Evolutionary conservation across 352 stramenopile genomes (phyloP).

Genomic region (Globisporangium carolinianum): DNA sequence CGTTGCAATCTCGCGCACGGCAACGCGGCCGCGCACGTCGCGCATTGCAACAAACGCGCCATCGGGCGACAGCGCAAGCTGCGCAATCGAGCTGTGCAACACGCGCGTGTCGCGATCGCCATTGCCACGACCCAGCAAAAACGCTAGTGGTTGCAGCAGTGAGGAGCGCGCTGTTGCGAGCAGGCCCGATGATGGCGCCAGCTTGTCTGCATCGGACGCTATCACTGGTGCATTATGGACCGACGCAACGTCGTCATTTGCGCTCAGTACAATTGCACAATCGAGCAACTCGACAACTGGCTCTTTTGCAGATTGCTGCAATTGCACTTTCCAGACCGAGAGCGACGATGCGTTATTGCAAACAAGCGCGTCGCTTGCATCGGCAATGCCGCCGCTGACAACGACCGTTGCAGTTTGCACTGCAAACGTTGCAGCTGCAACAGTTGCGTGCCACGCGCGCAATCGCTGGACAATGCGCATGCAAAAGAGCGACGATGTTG

Average conservation of each 20-base stretch:
- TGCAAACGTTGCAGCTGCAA: constrained; percentile 43
- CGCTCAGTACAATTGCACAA: constrained; percentile 53
- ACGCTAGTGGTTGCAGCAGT: constrained; percentile 29
- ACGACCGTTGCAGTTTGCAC: constrained; percentile 30
- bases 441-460: constrained; percentile 49
- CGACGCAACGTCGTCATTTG: not conserved
- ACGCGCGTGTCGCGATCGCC: constrained; percentile 7
- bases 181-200: not conserved
- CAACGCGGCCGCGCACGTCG: constrained; percentile 30
- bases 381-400: constrained; percentile 41
- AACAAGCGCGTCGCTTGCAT: constrained; percentile 47
- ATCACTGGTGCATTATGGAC: no score
- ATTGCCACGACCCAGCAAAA: constrained; percentile 24
- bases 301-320: constrained; percentile 7
- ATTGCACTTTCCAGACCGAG: constrained; percentile 49
- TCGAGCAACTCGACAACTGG: constrained; percentile 52
- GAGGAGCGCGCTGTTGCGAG: constrained; percentile 16
- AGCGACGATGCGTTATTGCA: constrained; percentile 44
- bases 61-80: constrained; percentile 38
- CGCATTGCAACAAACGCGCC: constrained; percentile 52
- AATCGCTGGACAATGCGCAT: constrained; percentile 37
- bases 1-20: constrained; percentile 53
- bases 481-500: constrained; percentile 18
- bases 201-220: not conserved
- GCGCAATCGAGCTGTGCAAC: constrained; percentile 25